Evolutionary conservation across 2,329 filamentous ascomycete species (phyloP), one percentile per base, ranked within the genome.

Genomic region (Neodidymelliopsis sp.): DNA sequence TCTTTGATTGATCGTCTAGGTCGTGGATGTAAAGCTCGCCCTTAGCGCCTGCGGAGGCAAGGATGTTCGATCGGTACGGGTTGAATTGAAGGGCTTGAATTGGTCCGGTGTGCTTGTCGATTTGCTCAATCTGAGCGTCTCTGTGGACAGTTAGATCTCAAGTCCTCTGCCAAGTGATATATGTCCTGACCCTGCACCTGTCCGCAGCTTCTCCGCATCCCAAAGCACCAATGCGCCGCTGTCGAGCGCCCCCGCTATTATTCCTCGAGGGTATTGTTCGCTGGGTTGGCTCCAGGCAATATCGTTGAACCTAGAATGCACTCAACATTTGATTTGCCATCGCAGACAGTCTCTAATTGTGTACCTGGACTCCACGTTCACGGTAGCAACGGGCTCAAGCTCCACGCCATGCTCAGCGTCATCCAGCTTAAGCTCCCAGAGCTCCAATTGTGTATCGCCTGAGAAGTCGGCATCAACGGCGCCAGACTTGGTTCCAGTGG

Each of bases 1-100:
- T 90, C 69, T 89, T 94, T 48, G 85, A 84, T 61, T 92, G 83
- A 72, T 97, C 92, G 75, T 95, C 91, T 62, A 97, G 79, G 68
- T 99, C 93, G 79, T 94, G 95, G 61, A 99, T 88, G 75, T 90
- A 99, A 29, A 99, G 85, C 76, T 99, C 94, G 70, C 94, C 94
- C 76, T 97, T 97, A 54, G 90, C 86, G 59, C 94, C 94, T 49
- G 90, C 93, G 3, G 92, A 96, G 34, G 94, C 93, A 35, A 99
- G 82, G 49, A 97, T 87, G 67, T 97, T 91, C 20, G 91, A 87
- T 71, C 92, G 88, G 74, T 91, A 83, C 9, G 93, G 91, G 75
- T 99, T 99, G 83, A 97, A 99, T 73, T 99, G 92, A 54, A 99
- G 79, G 20, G 94, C 86, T 77, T 97, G 97, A 76, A 97, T 92